phyloP scores from a whole-genome alignment of 495 filamentous ascomycete genomes.

The Alectoria sarmentosa region DNA sequence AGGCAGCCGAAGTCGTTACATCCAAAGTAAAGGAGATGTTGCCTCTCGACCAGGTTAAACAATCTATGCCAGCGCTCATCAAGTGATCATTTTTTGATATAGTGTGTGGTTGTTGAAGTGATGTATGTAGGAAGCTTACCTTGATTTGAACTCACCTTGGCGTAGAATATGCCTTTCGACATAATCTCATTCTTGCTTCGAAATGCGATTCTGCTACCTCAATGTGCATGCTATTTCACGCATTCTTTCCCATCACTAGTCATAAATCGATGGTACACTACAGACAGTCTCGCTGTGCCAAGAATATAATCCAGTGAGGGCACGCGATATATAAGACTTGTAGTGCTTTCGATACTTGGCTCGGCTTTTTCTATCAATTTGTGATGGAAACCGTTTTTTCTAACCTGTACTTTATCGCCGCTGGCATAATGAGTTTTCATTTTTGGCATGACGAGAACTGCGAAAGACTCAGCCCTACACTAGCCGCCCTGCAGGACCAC shows the following conservation, averaged over 20 bases:
- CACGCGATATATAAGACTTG: too few species aligned
- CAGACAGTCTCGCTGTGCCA: too few species aligned
- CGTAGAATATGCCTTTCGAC: not conserved
- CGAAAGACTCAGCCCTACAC: not conserved
- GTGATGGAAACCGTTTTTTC: not conserved
- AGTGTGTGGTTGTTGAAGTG: not conserved
- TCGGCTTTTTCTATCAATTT: too few species aligned
- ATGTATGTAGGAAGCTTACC: conserved; percentile 1
- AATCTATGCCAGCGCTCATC: conserved; percentile 18
- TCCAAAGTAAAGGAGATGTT: conserved; percentile 17
- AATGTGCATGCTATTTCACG: too few species aligned
- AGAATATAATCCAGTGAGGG: too few species aligned
- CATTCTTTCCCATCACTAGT: too few species aligned
- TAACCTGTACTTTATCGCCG: too few species aligned
- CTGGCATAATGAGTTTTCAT: too few species aligned
- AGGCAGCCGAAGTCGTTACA: conserved; percentile 44
- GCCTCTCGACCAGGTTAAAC: conserved; percentile 17
- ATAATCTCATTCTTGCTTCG: not conserved
- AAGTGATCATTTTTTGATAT: conserved; percentile 19
- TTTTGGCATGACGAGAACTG: too few species aligned
- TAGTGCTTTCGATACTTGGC: too few species aligned
- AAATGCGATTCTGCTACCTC: not conserved
- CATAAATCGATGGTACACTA: too few species aligned
- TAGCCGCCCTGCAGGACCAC: not conserved
- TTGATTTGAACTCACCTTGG: not conserved